Conservation (phyloP, 2,329 filamentous ascomycete species). For the Scytalidium sp. region DNA sequence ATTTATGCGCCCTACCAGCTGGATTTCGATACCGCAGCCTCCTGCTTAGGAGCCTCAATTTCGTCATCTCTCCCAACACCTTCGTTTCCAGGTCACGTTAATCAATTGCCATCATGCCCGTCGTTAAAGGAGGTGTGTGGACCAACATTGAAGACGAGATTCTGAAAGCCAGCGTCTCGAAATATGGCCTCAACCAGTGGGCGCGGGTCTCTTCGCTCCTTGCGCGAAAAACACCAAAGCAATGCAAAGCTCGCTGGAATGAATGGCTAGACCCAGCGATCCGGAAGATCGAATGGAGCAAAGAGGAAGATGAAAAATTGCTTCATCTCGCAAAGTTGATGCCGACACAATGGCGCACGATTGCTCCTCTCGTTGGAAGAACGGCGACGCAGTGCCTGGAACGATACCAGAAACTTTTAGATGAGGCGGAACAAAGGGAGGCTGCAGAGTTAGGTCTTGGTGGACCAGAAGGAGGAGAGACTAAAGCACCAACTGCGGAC, state of each 20-base stretch:
- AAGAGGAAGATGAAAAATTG: conserved; percentile 97
- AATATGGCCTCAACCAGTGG: conserved; percentile 97
- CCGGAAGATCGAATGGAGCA: conserved; percentile 98
- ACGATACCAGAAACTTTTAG: conserved; percentile 92
- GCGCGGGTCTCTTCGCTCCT: conserved; percentile 95
- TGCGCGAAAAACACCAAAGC: conserved; percentile 95
- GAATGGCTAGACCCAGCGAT: conserved; percentile 99
- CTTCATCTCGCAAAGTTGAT: conserved; percentile 96
- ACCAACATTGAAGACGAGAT: conserved; percentile 89
- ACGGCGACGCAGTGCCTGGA: conserved; percentile 97
- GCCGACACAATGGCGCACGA: conserved; percentile 98
- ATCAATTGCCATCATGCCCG: conserved; percentile 54
- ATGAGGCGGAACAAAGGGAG: conserved; percentile 91
- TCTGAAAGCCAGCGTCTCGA: conserved; percentile 90
- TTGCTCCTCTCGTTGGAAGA: conserved; percentile 92
- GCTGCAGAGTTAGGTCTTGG: conserved; percentile 75
- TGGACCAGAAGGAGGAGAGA: conserved; percentile 83
- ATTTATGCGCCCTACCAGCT: background rate
- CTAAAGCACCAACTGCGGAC: conserved; percentile 83
- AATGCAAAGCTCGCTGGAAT: conserved; percentile 97
- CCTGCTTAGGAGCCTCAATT: background rate
- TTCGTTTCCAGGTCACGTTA: background rate
- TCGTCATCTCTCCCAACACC: background rate
- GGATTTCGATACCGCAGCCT: background rate
- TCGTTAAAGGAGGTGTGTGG: conserved; percentile 74